These are phyloP conservation scores for Aspergillus nanangensis DNA, from an alignment of 495 filamentous ascomycete genomes.

Conservation along the genomic window DNA sequence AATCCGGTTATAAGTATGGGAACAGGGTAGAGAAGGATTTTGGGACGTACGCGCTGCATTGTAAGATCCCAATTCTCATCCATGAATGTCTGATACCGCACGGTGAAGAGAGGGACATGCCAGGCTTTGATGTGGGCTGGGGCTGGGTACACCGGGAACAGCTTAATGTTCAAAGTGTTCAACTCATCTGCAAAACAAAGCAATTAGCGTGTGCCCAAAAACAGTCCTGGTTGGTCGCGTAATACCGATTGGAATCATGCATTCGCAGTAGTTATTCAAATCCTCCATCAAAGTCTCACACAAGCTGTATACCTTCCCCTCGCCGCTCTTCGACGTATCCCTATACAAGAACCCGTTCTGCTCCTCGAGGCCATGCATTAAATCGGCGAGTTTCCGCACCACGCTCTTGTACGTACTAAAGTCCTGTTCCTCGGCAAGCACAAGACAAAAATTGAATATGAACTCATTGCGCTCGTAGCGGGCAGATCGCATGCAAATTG, in stretches of 20 bases:
- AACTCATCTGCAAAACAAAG: too few relatives aligned
- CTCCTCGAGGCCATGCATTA: constrained; percentile 85
- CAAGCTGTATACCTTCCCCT: constrained; percentile 68
- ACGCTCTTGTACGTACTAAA: constrained; percentile 72
- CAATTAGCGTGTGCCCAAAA: too few relatives aligned
- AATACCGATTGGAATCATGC: constrained; percentile 90
- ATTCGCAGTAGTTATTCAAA: constrained; percentile 94
- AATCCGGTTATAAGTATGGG: constrained; percentile 2
- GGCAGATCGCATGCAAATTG: constrained; percentile 74
- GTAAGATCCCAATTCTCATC: constrained; percentile 92
- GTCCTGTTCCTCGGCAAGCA: constrained; percentile 68
- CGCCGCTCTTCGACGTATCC: constrained; percentile 42
- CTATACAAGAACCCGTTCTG: constrained; percentile 68
- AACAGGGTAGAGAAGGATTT: background rate
- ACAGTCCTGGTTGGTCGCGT: too few relatives aligned
- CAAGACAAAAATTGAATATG: constrained; percentile 94
- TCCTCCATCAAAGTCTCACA: constrained; percentile 93
- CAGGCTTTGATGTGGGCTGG: constrained; percentile 75
- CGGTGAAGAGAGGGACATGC: constrained; percentile 88
- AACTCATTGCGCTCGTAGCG: constrained; percentile 89
- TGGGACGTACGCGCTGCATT: constrained; percentile 64
- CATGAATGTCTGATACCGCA: constrained; percentile 68
- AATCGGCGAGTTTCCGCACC: constrained; percentile 74
- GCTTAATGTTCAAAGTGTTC: constrained; percentile 94
- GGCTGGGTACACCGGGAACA: constrained; percentile 77